These are phyloP conservation scores for Talaromyces albobiverticillius DNA, from an alignment of 2,329 filamentous ascomycete species.

Conservation along the genomic window DNA sequence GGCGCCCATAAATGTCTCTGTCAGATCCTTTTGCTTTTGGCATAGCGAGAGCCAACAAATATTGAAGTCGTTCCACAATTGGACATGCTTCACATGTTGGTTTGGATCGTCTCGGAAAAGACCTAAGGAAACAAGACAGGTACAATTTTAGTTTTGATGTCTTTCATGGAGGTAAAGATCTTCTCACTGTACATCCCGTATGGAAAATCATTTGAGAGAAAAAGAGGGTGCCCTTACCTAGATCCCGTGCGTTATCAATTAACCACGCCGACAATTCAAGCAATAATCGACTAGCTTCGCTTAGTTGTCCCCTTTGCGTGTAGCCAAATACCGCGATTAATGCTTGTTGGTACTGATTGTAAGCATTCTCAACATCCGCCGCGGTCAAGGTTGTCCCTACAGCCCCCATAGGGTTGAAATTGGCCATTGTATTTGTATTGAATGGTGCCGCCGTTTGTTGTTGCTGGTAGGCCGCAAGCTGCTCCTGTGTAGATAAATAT, in stretches of 20 bases:
- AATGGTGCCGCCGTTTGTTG: slow-evolving; percentile 54
- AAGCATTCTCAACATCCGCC: slow-evolving; percentile 63
- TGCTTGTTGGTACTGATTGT: slow-evolving; percentile 58
- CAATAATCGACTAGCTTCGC: slow-evolving; percentile 58
- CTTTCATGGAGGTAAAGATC: not conserved
- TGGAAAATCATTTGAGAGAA: too few relatives aligned
- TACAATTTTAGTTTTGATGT: not conserved
- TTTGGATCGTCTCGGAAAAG: slow-evolving; percentile 78
- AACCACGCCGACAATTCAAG: slow-evolving; percentile 66
- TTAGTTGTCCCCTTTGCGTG: slow-evolving; percentile 61
- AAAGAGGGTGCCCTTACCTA: slow-evolving; percentile 65
- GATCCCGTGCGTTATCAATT: slow-evolving; percentile 60
- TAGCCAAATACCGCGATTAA: slow-evolving; percentile 67
- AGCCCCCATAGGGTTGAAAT: slow-evolving; percentile 38
- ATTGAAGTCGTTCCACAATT: slow-evolving; percentile 93
- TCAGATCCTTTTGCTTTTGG: slow-evolving; percentile 78
- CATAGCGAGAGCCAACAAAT: slow-evolving; percentile 82
- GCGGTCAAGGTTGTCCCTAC: slow-evolving; percentile 43
- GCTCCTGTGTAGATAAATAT: slow-evolving; percentile 65
- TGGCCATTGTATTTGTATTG: slow-evolving; percentile 53
- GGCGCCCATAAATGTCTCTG: slow-evolving; percentile 57
- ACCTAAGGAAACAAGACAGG: slow-evolving; percentile 54
- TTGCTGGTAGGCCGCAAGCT: slow-evolving; percentile 57
- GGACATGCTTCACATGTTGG: slow-evolving; percentile 71
- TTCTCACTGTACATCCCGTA: too few relatives aligned